These are phyloP conservation scores for Rhizopogon salebrosus DNA, from an alignment of 768 basidiomycete species.

Conservation along the genomic window DNA sequence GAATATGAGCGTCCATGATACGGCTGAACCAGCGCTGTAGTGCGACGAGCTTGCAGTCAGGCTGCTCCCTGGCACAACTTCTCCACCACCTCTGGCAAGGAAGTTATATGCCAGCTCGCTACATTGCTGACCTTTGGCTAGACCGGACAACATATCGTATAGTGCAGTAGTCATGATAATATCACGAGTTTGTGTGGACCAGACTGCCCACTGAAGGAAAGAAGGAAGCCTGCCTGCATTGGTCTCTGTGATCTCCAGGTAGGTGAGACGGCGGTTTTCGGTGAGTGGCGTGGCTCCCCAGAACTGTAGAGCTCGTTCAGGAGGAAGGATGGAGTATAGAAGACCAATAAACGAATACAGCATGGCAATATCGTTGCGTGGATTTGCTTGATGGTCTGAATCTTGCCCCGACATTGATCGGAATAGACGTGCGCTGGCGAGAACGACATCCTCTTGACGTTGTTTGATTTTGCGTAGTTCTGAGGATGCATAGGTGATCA, in stretches of 20 bases:
- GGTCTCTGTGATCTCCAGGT: slow-evolving; percentile 58
- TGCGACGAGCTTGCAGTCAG: slow-evolving; percentile 42
- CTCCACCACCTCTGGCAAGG: slow-evolving; percentile 70
- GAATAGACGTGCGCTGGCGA: slow-evolving; percentile 55
- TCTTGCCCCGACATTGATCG: slow-evolving; percentile 40
- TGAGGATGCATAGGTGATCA: slow-evolving; percentile 74
- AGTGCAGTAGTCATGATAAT: slow-evolving; percentile 69
- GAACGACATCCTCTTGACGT: slow-evolving; percentile 77
- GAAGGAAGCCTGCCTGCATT: slow-evolving; percentile 58
- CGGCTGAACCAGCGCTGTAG: slow-evolving; percentile 42
- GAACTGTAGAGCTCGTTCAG: slow-evolving; percentile 78
- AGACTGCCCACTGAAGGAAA: slow-evolving; percentile 88
- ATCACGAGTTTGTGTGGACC: slow-evolving; percentile 76
- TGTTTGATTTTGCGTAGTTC: slow-evolving; percentile 85
- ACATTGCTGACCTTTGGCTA: slow-evolving; percentile 79
- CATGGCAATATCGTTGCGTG: slow-evolving; percentile 81
- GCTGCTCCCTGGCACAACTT: slow-evolving; percentile 58
- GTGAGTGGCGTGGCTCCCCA: slow-evolving; percentile 64
- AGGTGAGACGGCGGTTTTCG: slow-evolving; percentile 38
- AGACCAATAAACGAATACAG: slow-evolving; percentile 81
- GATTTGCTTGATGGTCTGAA: slow-evolving; percentile 39
- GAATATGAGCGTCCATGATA: slow-evolving; percentile 80
- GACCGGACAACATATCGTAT: slow-evolving; percentile 85
- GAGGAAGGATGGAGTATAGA: slow-evolving; percentile 67
- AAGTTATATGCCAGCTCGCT: slow-evolving; percentile 89